phyloP scores from a whole-genome alignment of 805 yeast genomes.

The Suhomyces sp. region DNA sequence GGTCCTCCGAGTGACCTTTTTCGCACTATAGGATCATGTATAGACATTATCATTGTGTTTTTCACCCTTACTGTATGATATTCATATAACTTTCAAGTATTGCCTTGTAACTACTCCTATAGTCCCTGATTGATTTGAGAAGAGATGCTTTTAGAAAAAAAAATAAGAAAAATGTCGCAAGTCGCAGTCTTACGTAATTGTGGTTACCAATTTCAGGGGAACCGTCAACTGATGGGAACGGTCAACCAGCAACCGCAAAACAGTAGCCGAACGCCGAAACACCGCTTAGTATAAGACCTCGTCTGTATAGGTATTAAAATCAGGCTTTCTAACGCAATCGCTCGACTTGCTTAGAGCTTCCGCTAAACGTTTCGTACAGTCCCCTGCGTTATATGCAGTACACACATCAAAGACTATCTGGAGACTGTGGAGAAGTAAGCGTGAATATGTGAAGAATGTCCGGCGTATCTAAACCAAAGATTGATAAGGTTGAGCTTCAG shows the following conservation, averaged over 20 bases:
- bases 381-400: not conserved
- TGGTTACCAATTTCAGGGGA: not conserved
- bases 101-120: not conserved
- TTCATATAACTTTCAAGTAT: conserved; percentile 1
- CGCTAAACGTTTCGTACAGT: no score
- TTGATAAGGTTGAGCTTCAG: conserved; percentile 10
- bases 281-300: not conserved
- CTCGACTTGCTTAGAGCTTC: no score
- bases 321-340: not conserved
- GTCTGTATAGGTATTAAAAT: no score
- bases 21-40: conserved; percentile 35
- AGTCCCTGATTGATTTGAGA: conserved; percentile 2
- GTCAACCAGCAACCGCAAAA: not conserved
- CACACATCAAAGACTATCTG: not conserved
- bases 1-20: conserved; percentile 23
- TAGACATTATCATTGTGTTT: conserved; percentile 34
- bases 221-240: not conserved
- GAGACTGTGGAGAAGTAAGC: not conserved
- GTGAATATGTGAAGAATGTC: not conserved
- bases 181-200: conserved; percentile 1
- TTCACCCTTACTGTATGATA: conserved; percentile 3
- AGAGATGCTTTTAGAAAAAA: conserved; percentile 5
- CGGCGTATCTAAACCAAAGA: not conserved
- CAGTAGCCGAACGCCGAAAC: not conserved
- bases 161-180: not conserved